Conservation (phyloP, 176 grass and related monocot species). For the Bothriochloa decipiens region DNA sequence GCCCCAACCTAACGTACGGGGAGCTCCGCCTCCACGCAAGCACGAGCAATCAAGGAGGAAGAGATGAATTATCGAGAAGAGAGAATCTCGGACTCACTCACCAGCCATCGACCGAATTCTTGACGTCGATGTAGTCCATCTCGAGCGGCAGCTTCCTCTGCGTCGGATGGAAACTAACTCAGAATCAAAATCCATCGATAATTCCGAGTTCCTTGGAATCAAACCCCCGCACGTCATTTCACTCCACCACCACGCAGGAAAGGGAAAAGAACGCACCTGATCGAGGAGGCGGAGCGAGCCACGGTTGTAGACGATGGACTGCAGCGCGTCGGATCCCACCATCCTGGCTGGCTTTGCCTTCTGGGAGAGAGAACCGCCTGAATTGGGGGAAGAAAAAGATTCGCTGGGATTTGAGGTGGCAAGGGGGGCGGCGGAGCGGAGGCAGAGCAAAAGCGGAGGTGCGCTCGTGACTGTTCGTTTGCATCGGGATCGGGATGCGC, state of each 20-base stretch:
- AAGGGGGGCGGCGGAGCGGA: neutral
- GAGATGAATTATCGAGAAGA: neutral
- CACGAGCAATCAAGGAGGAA: neutral
- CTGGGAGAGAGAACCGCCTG: neutral
- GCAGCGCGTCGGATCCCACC: conserved; percentile 53
- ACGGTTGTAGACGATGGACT: conserved; percentile 69
- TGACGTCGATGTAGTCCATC: conserved; percentile 70
- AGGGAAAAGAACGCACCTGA: conserved; percentile 44
- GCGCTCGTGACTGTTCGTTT: neutral
- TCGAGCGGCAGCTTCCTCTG: conserved; percentile 83
- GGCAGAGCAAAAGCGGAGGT: too few relatives aligned
- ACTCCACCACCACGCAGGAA: neutral
- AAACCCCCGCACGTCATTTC: too few relatives aligned
- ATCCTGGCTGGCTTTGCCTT: neutral
- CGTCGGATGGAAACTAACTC: neutral
- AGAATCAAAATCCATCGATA: neutral
- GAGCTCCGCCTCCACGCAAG: neutral
- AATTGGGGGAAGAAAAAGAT: neutral
- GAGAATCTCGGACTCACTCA: conserved; percentile 31
- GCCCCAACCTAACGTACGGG: neutral
- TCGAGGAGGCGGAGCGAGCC: conserved; percentile 89
- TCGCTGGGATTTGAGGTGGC: neutral
- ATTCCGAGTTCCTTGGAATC: neutral
- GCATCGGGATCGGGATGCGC: neutral
- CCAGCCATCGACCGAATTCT: conserved; percentile 74